Base-by-base conservation (phyloP, 2,329 filamentous ascomycete species). In the Cladorrhinum sp. region DNA sequence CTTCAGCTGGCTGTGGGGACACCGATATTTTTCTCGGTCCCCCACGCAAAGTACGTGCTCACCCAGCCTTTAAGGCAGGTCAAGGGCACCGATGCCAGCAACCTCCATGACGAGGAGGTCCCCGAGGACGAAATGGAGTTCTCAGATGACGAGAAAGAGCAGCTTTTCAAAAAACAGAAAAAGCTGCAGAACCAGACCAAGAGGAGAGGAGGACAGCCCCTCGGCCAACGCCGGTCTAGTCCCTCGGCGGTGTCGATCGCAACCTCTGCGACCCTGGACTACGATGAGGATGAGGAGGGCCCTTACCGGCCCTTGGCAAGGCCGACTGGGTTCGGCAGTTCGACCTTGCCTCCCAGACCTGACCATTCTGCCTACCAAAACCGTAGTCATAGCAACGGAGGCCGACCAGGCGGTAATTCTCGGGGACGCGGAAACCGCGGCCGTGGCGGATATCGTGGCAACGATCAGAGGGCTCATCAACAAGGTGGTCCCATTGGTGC, bases 101-200 rank as follows among this genome's bases (percentile, higher is more conserved):
- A 98, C 72, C 82, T 96, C 58, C 90, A 96, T 74, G 95, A 98
- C 67, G 95, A 99, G 73, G 94, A 98, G 76, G 83, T 92, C 7
- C 86, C 78, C 16, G 88, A 90, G 30, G 91, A 96, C 39, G 94
- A 98, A 72, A 84, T 92, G 68, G 95, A 98, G 72, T 98, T 98
- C 73, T 97, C 94, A 0, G 95, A 99, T 67, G 95, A 99, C 69
- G 95, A 99, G 75, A 90, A 91, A 67, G 95, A 99, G 75, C 89
- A 89, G 7, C 91, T 92, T 68, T 86, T 92, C 72, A 96, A 89
- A 77, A 79, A 84, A 60, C 82, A 82, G 62, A 69, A 86, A 57
- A 92, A 92, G 75, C 82, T 86, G 64, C 88, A 88, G 74, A 85
- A 83, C 68, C 77, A 80, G 20, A 75, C 71, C 70, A 14, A 59